Percentiles rank a stretch among this genome's conserved stretches.
Conservation (phyloP, 2,329 filamentous ascomycete genomes). For the Paecilomyces niveus region DNA sequence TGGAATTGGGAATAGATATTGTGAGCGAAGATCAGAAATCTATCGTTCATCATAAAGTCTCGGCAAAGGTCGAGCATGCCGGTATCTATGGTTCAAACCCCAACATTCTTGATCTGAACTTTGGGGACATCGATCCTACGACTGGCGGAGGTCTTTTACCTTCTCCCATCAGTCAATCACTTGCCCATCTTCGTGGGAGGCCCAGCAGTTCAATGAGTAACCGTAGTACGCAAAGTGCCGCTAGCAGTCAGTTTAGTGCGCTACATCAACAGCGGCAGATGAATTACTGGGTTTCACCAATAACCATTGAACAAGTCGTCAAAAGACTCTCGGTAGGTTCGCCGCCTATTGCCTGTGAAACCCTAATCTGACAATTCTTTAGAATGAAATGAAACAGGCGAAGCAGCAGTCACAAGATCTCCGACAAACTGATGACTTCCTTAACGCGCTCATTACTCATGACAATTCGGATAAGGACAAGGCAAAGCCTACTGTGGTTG, state of each 20-base stretch:
- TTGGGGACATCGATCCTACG: constrained; percentile 78
- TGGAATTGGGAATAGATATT: constrained; percentile 96
- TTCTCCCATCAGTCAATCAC: constrained; percentile 57
- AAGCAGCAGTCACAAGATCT: constrained; percentile 83
- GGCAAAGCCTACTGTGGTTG: constrained; percentile 40
- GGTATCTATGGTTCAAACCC: constrained; percentile 66
- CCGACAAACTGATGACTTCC: constrained; percentile 70
- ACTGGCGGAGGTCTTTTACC: constrained; percentile 67
- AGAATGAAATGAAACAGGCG: constrained; percentile 88
- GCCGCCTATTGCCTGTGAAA: constrained; percentile 13
- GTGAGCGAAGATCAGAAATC: constrained; percentile 98
- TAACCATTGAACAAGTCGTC: constrained; percentile 90
- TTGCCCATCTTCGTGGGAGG: constrained; percentile 61
- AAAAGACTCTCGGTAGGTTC: constrained; percentile 67
- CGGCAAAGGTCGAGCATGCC: constrained; percentile 91
- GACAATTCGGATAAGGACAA: constrained; percentile 52
- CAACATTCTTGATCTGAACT: constrained; percentile 80
- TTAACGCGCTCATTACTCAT: constrained; percentile 68
- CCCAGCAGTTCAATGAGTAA: constrained; percentile 61
- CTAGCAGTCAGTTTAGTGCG: constrained; percentile 47
- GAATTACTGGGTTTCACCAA: constrained; percentile 79
- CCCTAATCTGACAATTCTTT: constrained; percentile 7
- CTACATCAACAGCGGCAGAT: constrained; percentile 67
- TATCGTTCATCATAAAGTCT: constrained; percentile 96
- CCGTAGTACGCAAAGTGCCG: constrained; percentile 49